Evolutionary conservation across 1,284 basidiomycete genomes (phyloP).

Genomic region (Trichosporon sp.): DNA sequence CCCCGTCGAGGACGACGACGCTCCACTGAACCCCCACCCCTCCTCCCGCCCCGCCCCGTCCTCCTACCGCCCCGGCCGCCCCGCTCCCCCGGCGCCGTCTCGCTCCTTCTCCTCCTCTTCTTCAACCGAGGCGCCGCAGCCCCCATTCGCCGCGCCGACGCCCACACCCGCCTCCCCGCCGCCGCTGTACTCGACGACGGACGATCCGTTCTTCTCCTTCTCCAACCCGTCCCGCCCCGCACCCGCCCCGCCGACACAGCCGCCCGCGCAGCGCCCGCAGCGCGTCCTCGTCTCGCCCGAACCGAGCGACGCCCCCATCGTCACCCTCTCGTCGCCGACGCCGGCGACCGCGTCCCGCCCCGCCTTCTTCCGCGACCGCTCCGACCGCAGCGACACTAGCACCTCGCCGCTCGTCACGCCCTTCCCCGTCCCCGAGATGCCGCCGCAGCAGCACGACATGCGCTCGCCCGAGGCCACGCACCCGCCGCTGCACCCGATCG

Average conservation of each 20-base stretch:
- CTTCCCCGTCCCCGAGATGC: neutral
- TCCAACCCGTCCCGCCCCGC: neutral
- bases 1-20: neutral
- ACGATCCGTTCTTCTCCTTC: neutral
- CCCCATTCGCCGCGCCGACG: neutral
- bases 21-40: neutral
- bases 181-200: neutral
- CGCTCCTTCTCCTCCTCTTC: neutral
- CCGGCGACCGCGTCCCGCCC: neutral
- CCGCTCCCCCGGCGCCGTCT: neutral
- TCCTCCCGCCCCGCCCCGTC: neutral
- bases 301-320: neutral
- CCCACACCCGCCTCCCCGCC: neutral
- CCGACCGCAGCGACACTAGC: neutral
- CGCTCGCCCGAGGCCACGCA: neutral
- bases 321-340: neutral
- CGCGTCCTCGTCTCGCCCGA: neutral
- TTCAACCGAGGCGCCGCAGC: too few relatives aligned
- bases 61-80: too few relatives aligned
- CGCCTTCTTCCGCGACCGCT: neutral
- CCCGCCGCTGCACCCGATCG: neutral
- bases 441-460: neutral
- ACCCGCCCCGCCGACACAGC: neutral
- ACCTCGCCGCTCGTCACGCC: neutral
- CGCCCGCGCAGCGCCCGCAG: neutral